Conservation (phyloP, 75 land plant species). For the Azolla pinnata region DNA sequence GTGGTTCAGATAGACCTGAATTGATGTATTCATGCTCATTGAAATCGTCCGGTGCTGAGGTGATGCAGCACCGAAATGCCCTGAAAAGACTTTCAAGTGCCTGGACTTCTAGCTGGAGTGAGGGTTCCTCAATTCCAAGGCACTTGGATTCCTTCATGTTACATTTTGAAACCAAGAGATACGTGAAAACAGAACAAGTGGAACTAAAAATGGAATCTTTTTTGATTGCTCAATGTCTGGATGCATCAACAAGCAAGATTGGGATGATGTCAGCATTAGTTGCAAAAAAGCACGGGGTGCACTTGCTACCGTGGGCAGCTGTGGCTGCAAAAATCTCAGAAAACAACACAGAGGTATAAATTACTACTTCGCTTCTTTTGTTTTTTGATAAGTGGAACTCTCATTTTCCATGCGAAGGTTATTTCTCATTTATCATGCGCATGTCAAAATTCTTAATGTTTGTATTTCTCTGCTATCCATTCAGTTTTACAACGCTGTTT, state of each 20-base stretch:
- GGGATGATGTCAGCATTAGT: slow-evolving; percentile 63
- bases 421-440: no score
- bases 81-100: slow-evolving; percentile 57
- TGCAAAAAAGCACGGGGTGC: slow-evolving; percentile 60
- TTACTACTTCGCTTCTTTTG: no score
- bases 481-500: no score
- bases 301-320: slow-evolving; percentile 86
- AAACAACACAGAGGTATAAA: slow-evolving; percentile 36
- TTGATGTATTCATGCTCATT: slow-evolving; percentile 55
- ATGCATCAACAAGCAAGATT: slow-evolving; percentile 54
- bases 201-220: slow-evolving; percentile 34
- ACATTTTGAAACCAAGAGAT: slow-evolving; percentile 44
- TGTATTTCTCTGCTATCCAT: no score
- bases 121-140: slow-evolving; percentile 6
- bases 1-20: slow-evolving; percentile 30
- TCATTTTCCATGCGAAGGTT: no score
- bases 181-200: slow-evolving; percentile 10
- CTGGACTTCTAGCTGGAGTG: background rate
- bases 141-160: slow-evolving; percentile 44
- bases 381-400: no score
- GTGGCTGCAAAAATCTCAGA: slow-evolving; percentile 72
- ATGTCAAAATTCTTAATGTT: no score
- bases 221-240: slow-evolving; percentile 71
- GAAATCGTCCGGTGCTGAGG: slow-evolving; percentile 30
- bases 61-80: slow-evolving; percentile 60